Evolutionary conservation across 768 basidiomycete species (phyloP).

Genomic region (Albatrellus ellisii): DNA sequence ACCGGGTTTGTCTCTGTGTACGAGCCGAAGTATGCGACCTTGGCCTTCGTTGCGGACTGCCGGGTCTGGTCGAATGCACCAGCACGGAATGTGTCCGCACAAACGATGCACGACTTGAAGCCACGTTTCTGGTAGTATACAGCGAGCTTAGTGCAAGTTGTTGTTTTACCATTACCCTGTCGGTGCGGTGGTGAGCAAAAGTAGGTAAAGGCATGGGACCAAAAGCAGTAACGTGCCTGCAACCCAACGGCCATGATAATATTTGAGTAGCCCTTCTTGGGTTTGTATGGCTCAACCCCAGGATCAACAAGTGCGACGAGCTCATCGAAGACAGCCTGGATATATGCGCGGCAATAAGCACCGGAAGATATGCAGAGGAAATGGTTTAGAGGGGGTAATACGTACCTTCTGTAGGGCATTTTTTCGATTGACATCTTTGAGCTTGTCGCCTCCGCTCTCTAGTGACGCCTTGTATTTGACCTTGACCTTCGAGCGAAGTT

Average conservation of each 20-base stretch:
- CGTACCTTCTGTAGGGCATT: constrained; percentile 84
- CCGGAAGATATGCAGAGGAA: not conserved
- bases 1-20: constrained; percentile 99
- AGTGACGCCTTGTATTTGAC: constrained; percentile 74
- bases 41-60: constrained; percentile 97
- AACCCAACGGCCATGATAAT: constrained; percentile 97
- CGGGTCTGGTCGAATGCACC: constrained; percentile 99
- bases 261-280: constrained; percentile 87
- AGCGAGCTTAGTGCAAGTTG: constrained; percentile 96
- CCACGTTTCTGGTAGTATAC: constrained; percentile 96
- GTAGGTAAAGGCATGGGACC: constrained; percentile 5
- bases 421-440: constrained; percentile 72
- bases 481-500: constrained; percentile 81
- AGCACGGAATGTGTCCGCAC: constrained; percentile 98
- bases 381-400: not conserved
- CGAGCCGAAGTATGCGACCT: constrained; percentile 97
- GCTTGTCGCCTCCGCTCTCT: constrained; percentile 55
- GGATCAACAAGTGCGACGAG: constrained; percentile 92
- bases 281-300: constrained; percentile 90
- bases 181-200: constrained; percentile 3
- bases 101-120: constrained; percentile 94
- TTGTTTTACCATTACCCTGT: constrained; percentile 98
- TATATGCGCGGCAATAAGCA: too few species aligned
- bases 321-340: constrained; percentile 90
- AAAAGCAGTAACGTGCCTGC: too few species aligned